Evolutionary conservation across 331 rosid species (phyloP), one percentile per base, ranked within the genome.

Genomic region (Dryas integrifolia): DNA sequence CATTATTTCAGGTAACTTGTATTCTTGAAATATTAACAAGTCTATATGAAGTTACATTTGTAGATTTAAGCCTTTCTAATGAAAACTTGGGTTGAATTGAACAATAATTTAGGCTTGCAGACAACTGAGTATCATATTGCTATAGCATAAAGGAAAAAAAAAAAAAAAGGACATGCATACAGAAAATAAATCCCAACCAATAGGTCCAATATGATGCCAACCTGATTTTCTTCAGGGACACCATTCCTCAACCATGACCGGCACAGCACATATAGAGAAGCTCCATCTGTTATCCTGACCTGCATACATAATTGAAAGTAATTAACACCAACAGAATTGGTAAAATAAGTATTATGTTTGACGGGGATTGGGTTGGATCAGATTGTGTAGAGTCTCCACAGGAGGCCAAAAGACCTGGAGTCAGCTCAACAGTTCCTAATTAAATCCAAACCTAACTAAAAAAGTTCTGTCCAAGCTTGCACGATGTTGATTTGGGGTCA

Each of bases 171-270:
- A 67, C 70, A 73, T 44, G 55, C 58, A 50, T 35, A 58, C 62
- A 44, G 51, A 56, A 18, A 39, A 41, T 53, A 67, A 52, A 39
- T 47, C 41, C n/a, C 35, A 65, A 12, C n/a, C 9, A 6, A 21
- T 21, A 21, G 24, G 24, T 21, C 24, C 24, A 21, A 72, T 30
- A 78, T 58, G 58, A 85, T 11, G 73, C 87, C 66, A 35, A 91
- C 96, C 97, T 87, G 88, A 72, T 63, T 73, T 72, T 87, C 89
- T 76, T 90, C 98, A 39, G 76, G 63, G 69, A 79, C 14, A 74
- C 88, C 90, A 77, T 93, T 91, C 81, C 85, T 87, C 83, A 91
- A 70, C 97, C 98, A 93, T 35, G 98, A 93, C 53, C 96, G 86
- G 77, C 97, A 91, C 63, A 87, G 91, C 16, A 86, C 88, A 79